Evolutionary conservation across 306 rosid species (phyloP).

Genomic region (Alnus rubra): DNA sequence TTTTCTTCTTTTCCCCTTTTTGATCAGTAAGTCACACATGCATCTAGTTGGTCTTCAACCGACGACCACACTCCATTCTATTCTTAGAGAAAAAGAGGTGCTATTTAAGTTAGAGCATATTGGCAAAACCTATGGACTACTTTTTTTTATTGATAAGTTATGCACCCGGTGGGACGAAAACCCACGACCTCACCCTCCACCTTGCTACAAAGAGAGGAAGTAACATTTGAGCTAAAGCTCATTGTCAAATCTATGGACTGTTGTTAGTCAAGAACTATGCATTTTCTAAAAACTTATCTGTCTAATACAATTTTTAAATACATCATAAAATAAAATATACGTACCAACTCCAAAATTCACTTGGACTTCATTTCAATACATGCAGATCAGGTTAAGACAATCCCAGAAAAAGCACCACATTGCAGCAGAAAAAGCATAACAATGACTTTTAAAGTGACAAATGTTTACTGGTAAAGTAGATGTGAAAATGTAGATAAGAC

Average conservation of each 20-base stretch:
- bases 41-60: not conserved
- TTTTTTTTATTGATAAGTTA: not conserved
- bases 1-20: not conserved
- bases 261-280: no score
- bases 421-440: not conserved
- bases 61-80: not conserved
- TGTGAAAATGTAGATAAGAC: constrained; percentile 4
- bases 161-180: not conserved
- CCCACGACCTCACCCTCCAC: no score
- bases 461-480: not conserved
- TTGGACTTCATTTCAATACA: not conserved
- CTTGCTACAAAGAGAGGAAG: no score
- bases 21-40: not conserved
- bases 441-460: not conserved
- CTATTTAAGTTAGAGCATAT: not conserved
- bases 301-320: not conserved
- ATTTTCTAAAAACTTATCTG: no score
- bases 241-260: no score
- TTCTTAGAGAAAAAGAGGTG: not conserved
- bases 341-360: not conserved
- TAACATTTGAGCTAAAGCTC: no score
- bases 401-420: not conserved
- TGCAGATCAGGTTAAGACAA: not conserved
- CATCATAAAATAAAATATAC: not conserved
- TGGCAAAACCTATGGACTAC: constrained; percentile 13